A percentile compares a stretch with the other conserved stretches of the same genome.
These are phyloP conservation scores for Aquanectria penicillioides DNA, from an alignment of 2,329 filamentous ascomycete species.

Conservation along the genomic window DNA sequence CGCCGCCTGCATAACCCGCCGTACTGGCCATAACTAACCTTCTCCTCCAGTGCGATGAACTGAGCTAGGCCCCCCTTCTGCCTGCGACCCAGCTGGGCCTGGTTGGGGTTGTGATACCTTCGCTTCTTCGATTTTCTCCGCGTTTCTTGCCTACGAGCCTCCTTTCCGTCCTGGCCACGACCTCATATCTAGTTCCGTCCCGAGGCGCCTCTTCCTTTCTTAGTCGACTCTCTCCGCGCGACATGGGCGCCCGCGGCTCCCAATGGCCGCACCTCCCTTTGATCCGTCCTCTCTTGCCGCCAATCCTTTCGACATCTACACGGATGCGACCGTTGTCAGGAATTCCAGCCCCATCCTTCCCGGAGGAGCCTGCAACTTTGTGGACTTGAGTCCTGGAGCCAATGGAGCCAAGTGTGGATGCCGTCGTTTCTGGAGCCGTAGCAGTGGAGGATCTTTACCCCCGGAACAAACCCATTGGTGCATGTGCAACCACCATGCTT, in stretches of 20 bases:
- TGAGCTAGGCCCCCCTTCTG: constrained; percentile 44
- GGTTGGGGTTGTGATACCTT: constrained; percentile 43
- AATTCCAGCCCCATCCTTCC: constrained; percentile 52
- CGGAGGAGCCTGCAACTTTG: constrained; percentile 66
- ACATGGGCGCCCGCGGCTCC: constrained; percentile 40
- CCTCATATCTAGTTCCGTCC: background rate
- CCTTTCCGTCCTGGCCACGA: background rate
- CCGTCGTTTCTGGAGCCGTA: constrained; percentile 68
- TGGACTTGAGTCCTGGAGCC: constrained; percentile 62
- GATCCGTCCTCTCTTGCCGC: constrained; percentile 54
- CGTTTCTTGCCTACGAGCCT: constrained; percentile 22
- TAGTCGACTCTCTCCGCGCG: constrained; percentile 31
- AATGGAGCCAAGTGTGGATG: constrained; percentile 66
- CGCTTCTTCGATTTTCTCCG: constrained; percentile 28
- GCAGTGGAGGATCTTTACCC: constrained; percentile 45
- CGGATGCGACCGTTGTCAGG: constrained; percentile 52
- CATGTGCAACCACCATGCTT: constrained; percentile 72
- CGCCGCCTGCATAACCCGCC: constrained; percentile 16
- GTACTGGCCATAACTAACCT: constrained; percentile 24
- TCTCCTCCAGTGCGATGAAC: constrained; percentile 47
- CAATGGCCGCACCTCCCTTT: constrained; percentile 65
- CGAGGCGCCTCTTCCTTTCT: constrained; percentile 12
- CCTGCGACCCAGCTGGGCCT: constrained; percentile 49
- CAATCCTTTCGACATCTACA: constrained; percentile 66
- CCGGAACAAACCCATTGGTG: constrained; percentile 62